These are phyloP conservation scores for Salvia splendens DNA, from an alignment of 257 asterid species.

Conservation along the genomic window DNA sequence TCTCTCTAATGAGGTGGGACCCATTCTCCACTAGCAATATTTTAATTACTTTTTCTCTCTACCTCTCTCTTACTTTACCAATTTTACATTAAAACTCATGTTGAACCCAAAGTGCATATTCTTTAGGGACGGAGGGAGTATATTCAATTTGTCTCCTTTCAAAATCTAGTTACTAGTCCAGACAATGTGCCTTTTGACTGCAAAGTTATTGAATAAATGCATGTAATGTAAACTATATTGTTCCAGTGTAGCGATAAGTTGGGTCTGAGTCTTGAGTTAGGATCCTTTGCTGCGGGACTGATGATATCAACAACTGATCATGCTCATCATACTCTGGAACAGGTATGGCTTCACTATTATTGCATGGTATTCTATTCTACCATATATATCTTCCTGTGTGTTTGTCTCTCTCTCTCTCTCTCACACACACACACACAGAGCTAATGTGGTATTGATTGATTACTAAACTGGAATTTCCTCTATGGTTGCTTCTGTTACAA, in stretches of 20 bases:
- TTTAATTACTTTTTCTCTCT: too few relatives aligned
- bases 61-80: too few relatives aligned
- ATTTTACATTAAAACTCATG: too few relatives aligned
- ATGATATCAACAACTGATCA: slow-evolving; percentile 86
- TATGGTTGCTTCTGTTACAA: neutral
- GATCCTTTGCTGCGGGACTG: slow-evolving; percentile 92
- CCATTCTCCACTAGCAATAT: too few relatives aligned
- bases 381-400: neutral
- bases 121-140: too few relatives aligned
- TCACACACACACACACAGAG: neutral
- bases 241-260: slow-evolving; percentile 87
- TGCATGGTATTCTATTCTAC: slow-evolving; percentile 16
- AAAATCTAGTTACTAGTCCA: slow-evolving; percentile 11
- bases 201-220: slow-evolving; percentile 14
- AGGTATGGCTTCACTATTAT: slow-evolving; percentile 40
- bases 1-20: too few relatives aligned
- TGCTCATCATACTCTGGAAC: slow-evolving; percentile 84
- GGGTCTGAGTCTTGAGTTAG: slow-evolving; percentile 86
- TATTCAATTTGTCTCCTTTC: too few relatives aligned
- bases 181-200: neutral
- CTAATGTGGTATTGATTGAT: neutral
- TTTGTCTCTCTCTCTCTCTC: neutral
- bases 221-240: slow-evolving; percentile 28
- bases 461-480: neutral
- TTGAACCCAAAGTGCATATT: too few relatives aligned